These are phyloP conservation scores for Acanthamoeba lenticulata DNA, from an alignment of 208 protist species.

Conservation along the genomic window DNA sequence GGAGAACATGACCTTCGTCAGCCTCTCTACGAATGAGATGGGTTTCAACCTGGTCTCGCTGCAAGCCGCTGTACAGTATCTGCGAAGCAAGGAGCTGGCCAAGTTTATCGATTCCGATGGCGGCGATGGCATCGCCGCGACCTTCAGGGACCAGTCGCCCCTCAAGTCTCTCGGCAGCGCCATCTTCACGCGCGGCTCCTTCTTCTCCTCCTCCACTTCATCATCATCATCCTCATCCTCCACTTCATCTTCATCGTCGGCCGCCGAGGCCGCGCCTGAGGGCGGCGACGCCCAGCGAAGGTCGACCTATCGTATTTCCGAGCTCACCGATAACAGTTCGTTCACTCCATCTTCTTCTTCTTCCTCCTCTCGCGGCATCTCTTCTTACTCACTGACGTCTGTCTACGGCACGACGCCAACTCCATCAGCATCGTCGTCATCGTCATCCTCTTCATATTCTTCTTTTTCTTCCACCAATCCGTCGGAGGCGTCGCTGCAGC, in stretches of 20 bases:
- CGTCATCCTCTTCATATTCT: background rate
- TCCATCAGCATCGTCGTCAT: no score
- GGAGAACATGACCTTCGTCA: slow-evolving; percentile 37
- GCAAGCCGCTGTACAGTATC: slow-evolving; percentile 53
- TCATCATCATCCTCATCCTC: background rate
- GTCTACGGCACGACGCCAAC: background rate
- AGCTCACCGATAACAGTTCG: background rate
- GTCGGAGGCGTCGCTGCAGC: background rate
- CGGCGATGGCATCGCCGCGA: background rate
- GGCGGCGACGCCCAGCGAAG: no score
- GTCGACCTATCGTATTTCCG: background rate
- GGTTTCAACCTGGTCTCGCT: slow-evolving; percentile 46
- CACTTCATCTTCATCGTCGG: background rate
- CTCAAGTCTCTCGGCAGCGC: background rate
- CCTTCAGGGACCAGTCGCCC: background rate
- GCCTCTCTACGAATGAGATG: background rate
- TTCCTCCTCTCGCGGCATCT: background rate
- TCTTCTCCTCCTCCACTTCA: background rate
- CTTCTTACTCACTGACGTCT: background rate
- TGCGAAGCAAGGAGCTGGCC: slow-evolving; percentile 2
- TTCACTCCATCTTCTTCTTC: background rate
- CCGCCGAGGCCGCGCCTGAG: background rate
- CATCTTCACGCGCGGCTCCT: background rate
- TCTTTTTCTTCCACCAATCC: background rate
- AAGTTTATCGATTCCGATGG: background rate